Base-by-base conservation (phyloP, 2,329 filamentous ascomycete genomes). In the Cladophialophora psammophila region DNA sequence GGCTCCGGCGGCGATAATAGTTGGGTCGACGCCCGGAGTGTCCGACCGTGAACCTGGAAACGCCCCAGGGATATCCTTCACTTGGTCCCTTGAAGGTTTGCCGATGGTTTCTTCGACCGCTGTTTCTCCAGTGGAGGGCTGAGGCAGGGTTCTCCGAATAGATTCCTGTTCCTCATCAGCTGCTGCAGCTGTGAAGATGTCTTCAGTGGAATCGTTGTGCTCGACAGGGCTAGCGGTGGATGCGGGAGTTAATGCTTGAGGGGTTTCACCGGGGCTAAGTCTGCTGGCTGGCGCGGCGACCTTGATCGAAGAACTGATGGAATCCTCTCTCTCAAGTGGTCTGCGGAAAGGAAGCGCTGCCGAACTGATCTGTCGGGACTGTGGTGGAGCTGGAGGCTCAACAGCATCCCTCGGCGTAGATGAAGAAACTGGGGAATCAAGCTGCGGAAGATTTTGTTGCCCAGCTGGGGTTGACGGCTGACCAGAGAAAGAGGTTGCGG, bases 301-400 rank as follows among this genome's bases (percentile, higher is more conserved):
- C 78, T 91, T 91, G 34, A 91, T 89, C 15, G 93, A 95, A 20
- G 92, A 93, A 64, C 88, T 90, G 62, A 91, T 81, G 2, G 91
- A 92, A 68, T 91, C 89, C 57, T 85, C 82, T 56, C 89, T 82
- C 12, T 78, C 78, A 8, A 79, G 68, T 13, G 86, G 85, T 63
- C 85, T 83, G 53, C 83, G 82, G 72, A 96, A 88, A 5, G 92
- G 91, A 56, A 94, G 81, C 76, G 91, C 90, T 74, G 87, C 89
- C 5, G 93, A 91, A 65, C 86, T 93, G 69, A 94, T 88, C 76
- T 96, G 93, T 66, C 89, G 86, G 26, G 91, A 91, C 76, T 91
- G 89, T 13, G 91, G 86, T 26, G 90, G 89, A 35, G 90, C 83
- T 42, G 89, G 87, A 20, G 83, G 82, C 52, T 72, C 72, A 9